Evolutionary conservation across 1,284 basidiomycete genomes (phyloP), one percentile per base, ranked within the genome.

Genomic region (Ceratobasidium sp.): DNA sequence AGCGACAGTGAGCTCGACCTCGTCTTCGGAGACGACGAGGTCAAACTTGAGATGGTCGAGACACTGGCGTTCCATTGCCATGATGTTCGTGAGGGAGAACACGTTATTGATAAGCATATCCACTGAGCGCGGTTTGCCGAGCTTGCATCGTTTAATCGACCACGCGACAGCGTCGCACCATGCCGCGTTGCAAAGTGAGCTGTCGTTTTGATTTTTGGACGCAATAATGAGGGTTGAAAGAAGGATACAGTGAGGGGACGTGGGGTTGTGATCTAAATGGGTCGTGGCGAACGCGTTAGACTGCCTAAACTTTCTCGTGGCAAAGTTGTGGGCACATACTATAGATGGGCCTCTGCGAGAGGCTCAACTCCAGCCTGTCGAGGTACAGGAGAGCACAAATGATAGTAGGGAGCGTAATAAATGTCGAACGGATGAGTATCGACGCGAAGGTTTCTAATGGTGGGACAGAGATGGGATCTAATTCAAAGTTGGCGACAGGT

Each of bases 171-270:
- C 73, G 64, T 76, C 73, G 73, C 73, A 76, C 73, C 73, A 76
- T 8, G 73, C 73, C 51, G 73, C 73, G 64, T 76, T 76, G 73
- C 64, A 67, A 40, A 76, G 73, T 34, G 73, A 76, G 1, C 64
- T 67, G 52, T 76, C 73, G 73, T 76, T 76, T 76, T 76, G 73
- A 76, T 76, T 64, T 76, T 76, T 76, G 73, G 73, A 76, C 64
- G 73, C 73, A 34, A 76, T 64, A 76, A 76, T 76, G 73, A 76
- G 73, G 73, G 67, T 64, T 46, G 73, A 76, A 62, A 76, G 73
- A 67, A 76, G 73, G 59, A 76, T 76, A 64, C 73, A 76, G 49
- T 76, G 73, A 76, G 73, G 73, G 54, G 73, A 76, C 34, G 73
- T 76, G 51, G 73, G 73, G 62, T 66, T 76, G 19, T 76, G 62